These are phyloP conservation scores for Aspergillus ibericus DNA, from an alignment of 2,329 filamentous ascomycete species.

Conservation along the genomic window DNA sequence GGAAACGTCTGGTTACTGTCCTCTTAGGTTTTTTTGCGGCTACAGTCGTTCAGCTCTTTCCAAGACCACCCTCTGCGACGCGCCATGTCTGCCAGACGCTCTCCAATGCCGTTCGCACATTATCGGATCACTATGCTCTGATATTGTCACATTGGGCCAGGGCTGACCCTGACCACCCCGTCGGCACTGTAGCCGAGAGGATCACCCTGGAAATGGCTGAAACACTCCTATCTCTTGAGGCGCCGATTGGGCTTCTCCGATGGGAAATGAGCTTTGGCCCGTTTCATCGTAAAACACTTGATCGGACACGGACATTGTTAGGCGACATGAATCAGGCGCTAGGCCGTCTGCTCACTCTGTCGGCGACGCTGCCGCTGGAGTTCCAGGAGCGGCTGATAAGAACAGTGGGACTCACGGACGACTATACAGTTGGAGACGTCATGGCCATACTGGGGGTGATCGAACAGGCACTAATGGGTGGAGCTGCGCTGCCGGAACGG, in stretches of 20 bases:
- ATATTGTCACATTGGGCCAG: slow-evolving; percentile 49
- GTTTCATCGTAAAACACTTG: slow-evolving; percentile 38
- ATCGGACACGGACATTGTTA: slow-evolving; percentile 33
- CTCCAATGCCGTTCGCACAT: slow-evolving; percentile 43
- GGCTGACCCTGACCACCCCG: slow-evolving; percentile 20
- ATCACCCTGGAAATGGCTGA: slow-evolving; percentile 36
- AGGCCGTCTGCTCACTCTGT: slow-evolving; percentile 37
- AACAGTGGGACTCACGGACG: slow-evolving; percentile 44
- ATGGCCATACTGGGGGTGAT: slow-evolving; percentile 53
- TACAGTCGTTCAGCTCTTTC: slow-evolving; percentile 49
- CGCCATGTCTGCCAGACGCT: slow-evolving; percentile 48
- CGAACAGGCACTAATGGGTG: slow-evolving; percentile 51
- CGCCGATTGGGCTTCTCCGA: slow-evolving; percentile 35
- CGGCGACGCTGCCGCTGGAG: slow-evolving; percentile 36
- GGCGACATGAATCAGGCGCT: slow-evolving; percentile 36
- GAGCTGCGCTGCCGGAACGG: slow-evolving; percentile 49
- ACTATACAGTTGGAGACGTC: slow-evolving; percentile 49
- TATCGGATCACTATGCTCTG: slow-evolving; percentile 53
- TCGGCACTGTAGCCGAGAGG: slow-evolving; percentile 29
- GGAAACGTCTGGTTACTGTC: slow-evolving; percentile 47
- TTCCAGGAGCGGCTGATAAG: slow-evolving; percentile 44
- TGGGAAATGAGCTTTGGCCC: slow-evolving; percentile 43
- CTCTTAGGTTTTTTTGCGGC: slow-evolving; percentile 48
- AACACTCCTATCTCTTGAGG: slow-evolving; percentile 33
- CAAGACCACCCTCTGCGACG: slow-evolving; percentile 49